Base-by-base conservation (phyloP, 2,329 filamentous ascomycete species). In the Calonectria naviculata region DNA sequence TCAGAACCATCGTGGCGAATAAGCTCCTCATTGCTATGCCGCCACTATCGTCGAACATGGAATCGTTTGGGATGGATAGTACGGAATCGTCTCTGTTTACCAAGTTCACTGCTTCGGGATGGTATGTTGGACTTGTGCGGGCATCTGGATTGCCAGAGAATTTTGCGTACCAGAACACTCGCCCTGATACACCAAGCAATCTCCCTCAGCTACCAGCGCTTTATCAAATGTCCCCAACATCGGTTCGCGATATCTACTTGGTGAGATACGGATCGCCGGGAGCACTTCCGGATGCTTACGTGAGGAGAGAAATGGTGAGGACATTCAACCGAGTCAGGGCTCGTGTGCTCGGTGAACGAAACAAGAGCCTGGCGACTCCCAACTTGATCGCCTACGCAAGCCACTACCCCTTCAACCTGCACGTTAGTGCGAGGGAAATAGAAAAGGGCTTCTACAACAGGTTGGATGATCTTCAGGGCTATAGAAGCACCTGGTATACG, bases 211-310 rank as follows among this genome's bases (percentile, higher is more conserved):
- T 74, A 0, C 74, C 74, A 3, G 46, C 72, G 2, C 61, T 75
- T 12, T 75, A 74, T n/a, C 72, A 75, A 31, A 75, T 75, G 61
- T 75, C 74, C 1, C 70, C 74, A 8, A 75, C 74, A 17, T 21
- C 31, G 13, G 66, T 70, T 1, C 44, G 34, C 4, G 58, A 47
- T 6, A 63, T 73, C 9, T 73, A 74, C 6, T 58, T 73, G 19
- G 68, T 75, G 12, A 63, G 74, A 10, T 75, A 75, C 15, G 71
- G 72, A 5, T 68, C 74, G 12, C n/a, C 38, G 12, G 29, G 31
- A 9, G 34, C 63, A 6, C 31, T 67, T 2, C 3, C 68, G 7
- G 72, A 75, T 24, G 29, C 41, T 1, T 10, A 13, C 10, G 68
- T 75, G 5, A 70, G 64, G 31, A 71, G 28, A 2, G 72, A 75